These are phyloP conservation scores for Conticribra guillardii DNA, from an alignment of 108 stramenopile genomes.

Conservation along the genomic window DNA sequence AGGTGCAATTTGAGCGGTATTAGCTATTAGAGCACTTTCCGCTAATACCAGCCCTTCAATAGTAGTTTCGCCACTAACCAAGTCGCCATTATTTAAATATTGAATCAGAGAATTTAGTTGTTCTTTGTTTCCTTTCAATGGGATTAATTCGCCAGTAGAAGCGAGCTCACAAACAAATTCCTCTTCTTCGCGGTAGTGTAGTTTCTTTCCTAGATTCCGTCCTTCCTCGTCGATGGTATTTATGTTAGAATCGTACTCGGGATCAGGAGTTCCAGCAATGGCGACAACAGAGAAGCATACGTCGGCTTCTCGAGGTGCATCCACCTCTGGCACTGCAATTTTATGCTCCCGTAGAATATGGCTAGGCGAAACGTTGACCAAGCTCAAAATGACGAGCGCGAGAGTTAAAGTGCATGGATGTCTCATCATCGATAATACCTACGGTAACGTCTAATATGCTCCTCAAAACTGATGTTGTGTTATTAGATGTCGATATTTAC, in stretches of 20 bases:
- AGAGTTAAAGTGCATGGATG: too few species aligned
- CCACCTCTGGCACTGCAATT: too few species aligned
- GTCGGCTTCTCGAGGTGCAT: too few species aligned
- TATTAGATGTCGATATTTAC: too few species aligned
- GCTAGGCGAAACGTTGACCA: too few species aligned
- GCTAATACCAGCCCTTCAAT: not conserved
- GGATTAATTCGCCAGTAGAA: not conserved
- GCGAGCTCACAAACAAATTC: constrained; percentile 1
- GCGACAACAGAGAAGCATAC: constrained; percentile 5
- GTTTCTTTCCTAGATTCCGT: too few species aligned
- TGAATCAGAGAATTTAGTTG: not conserved
- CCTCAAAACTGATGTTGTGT: too few species aligned
- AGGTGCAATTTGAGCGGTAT: not conserved
- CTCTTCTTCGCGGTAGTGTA: constrained; percentile 2
- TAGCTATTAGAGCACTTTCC: not conserved
- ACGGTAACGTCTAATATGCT: too few species aligned
- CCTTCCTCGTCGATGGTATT: not conserved
- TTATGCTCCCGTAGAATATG: too few species aligned
- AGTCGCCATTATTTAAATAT: not conserved
- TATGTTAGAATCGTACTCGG: not conserved
- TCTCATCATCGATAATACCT: too few species aligned
- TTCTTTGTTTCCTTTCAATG: not conserved
- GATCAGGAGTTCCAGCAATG: constrained; percentile 1
- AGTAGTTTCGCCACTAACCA: constrained; percentile 3
- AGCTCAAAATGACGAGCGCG: too few species aligned